Evolutionary conservation across 148 eudicot genomes (phyloP), one percentile per base, ranked within the genome.

Genomic region (Fallopia convolvulus): DNA sequence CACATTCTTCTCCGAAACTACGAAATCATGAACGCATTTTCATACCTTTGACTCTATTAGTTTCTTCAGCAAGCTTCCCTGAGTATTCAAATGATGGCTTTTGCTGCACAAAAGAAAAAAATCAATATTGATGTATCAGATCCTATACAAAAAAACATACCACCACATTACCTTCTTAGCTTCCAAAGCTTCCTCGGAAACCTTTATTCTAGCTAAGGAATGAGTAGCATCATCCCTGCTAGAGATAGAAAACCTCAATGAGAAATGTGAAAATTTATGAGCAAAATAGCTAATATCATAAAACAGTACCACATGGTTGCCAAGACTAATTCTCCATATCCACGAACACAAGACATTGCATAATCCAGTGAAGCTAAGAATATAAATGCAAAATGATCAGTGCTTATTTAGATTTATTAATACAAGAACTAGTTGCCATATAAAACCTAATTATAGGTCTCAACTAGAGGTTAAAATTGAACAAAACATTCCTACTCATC

Each of bases 51-150:
- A 96, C 90, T 77, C 99, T 85, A 79, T 96, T 96, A 20, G 99
- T 96, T 88, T 96, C 99, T 11, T 82, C 99, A 68, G 98, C 97
- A 86, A 96, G 99, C 87, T 96, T 96, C 77, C 99, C 98, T 61
- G 99, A 96, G 70, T 92, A 88, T 84, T 91, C 99, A 82, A 93
- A 96, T 63, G 99, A 96, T 73, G 97, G 99, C 72, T 96, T 89
- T 83, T 88, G 85, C 99, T 96, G 94, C 84, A 82, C 68, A 61
- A 47, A 17, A 77, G 4, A 50, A 17, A 21, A 13, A 8, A 42
- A 42, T 42, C 9, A 56, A 7, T 39, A 2, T 8, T 70, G 74
- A 76, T 63, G 39, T 26, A 48, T 15, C 63, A 52, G 50, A 77
- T 42, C 33, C 23, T 11, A 30, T 40, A 52, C 20, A 58, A 30